Base-by-base conservation (phyloP, 495 filamentous ascomycete species). In the Talaromyces ruber region DNA sequence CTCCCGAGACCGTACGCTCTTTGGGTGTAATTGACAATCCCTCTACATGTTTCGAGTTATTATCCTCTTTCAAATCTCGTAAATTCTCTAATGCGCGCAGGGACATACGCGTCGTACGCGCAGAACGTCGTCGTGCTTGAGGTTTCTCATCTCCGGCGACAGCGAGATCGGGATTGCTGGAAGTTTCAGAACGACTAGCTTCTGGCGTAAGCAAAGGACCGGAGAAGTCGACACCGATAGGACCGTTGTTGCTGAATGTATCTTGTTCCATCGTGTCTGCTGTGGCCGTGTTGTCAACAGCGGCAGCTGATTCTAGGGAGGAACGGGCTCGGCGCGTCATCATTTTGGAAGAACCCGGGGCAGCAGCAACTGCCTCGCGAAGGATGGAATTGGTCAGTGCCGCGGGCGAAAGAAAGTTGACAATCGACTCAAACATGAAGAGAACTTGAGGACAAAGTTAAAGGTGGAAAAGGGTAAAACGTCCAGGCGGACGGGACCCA, bases 171-270 rank as follows among this genome's bases (percentile, higher is more conserved):
- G 76, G 76, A 65, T 78, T 80, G 69, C 77, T 80, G 3, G 77
- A 80, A 1, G 77, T 80, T 61, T 80, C 77, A n/a, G 77, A 80
- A 60, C 77, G 76, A 62, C 77, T 78, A 47, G 75, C 74, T 59
- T 80, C 77, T 37, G 77, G 77, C 3, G 77, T 80, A 22, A 80
- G 68, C 16, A 80, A 72, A 63, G 78, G 76, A 68, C 74, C 77
- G 18, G 77, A 68, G 37, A 76, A 71, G 58, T 79, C 76, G 47
- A 79, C 69, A 54, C 65, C 71, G 71, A 75, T 69, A 18, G 61
- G 52, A 63, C 72, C 71, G 58, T 75, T 55, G 58, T 65, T 69
- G 43, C 69, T 69, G 58, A 71, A 69, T 28, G 66, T 56, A 59
- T 71, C 67, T 43, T 67, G 67, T 28, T 64, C 59, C 65, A 71